phyloP scores from a whole-genome alignment of 2,329 filamentous ascomycete genomes.

The Alternaria burnsii region DNA sequence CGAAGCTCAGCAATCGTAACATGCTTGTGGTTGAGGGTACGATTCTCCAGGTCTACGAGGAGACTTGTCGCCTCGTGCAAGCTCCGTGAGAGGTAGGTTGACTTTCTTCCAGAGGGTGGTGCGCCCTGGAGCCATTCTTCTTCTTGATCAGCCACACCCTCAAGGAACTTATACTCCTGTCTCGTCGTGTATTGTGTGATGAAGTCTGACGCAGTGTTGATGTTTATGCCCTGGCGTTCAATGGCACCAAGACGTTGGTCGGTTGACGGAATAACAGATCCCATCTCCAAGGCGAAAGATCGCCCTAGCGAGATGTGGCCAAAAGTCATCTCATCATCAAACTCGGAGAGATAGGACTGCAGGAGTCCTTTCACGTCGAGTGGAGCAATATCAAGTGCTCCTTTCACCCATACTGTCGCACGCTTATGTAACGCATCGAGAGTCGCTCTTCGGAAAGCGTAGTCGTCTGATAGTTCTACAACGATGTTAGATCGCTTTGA shows the following conservation, averaged over 20 bases:
- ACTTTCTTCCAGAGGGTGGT: constrained; percentile 21
- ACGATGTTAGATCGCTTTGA: constrained; percentile 80
- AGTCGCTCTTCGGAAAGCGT: constrained; percentile 80
- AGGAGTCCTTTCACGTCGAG: constrained; percentile 93
- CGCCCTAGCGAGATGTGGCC: constrained; percentile 91
- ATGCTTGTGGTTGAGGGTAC: constrained; percentile 72
- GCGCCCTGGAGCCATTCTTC: constrained; percentile 67
- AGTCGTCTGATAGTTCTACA: constrained; percentile 93
- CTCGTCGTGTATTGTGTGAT: constrained; percentile 96
- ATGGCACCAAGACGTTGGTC: constrained; percentile 86
- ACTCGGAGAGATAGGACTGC: constrained; percentile 95
- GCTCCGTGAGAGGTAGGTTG: constrained; percentile 52
- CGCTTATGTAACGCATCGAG: constrained; percentile 78
- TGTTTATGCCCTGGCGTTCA: constrained; percentile 74
- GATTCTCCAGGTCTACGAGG: constrained; percentile 75
- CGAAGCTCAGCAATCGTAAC: constrained; percentile 79
- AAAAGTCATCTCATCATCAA: constrained; percentile 88
- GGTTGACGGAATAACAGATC: constrained; percentile 81
- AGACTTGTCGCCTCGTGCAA: constrained; percentile 62
- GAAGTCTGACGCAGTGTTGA: constrained; percentile 95
- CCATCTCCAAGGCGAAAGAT: constrained; percentile 94
- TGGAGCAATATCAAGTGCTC: constrained; percentile 83
- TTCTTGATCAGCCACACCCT: constrained; percentile 74
- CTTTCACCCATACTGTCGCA: constrained; percentile 81
- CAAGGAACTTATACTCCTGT: constrained; percentile 91